A percentile compares a stretch with the other conserved stretches of the same genome.
Evolutionary conservation across 208 protist species (phyloP).

Genomic region (Acanthamoeba sp.): DNA sequence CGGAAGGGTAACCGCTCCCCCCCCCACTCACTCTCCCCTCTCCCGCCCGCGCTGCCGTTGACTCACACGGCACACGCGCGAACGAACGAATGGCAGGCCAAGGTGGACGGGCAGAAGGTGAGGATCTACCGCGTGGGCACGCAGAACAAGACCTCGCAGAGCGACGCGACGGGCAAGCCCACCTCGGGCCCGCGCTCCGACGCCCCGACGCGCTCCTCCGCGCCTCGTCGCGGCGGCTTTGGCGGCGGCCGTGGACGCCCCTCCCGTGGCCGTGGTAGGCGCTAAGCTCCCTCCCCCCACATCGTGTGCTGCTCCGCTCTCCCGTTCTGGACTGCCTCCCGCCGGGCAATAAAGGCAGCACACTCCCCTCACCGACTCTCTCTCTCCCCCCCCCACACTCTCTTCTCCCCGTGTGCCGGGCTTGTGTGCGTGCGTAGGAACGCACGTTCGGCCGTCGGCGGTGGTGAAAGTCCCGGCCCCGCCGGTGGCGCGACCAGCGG

Average conservation of each 20-base stretch:
- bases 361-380: too few species aligned
- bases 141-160: conserved; percentile 47
- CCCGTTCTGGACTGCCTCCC: too few species aligned
- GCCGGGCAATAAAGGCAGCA: not conserved
- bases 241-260: not conserved
- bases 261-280: not conserved
- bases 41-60: too few species aligned
- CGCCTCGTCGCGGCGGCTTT: not conserved
- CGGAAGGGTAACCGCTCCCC: not conserved
- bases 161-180: not conserved
- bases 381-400: too few species aligned
- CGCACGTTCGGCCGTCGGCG: too few species aligned
- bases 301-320: not conserved
- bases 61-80: too few species aligned
- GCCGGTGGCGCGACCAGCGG: too few species aligned
- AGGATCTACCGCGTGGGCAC: conserved; percentile 56
- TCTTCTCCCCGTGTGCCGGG: too few species aligned
- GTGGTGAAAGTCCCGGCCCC: too few species aligned
- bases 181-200: not conserved
- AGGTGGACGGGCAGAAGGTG: conserved; percentile 51
- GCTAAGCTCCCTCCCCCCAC: not conserved
- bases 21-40: too few species aligned
- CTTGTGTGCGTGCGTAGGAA: too few species aligned
- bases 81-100: not conserved
- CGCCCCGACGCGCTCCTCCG: not conserved